A percentile compares a stretch with the other conserved stretches of the same genome.
Evolutionary conservation across 352 stramenopile species (phyloP).

Genomic region (Pythium rishiriense): DNA sequence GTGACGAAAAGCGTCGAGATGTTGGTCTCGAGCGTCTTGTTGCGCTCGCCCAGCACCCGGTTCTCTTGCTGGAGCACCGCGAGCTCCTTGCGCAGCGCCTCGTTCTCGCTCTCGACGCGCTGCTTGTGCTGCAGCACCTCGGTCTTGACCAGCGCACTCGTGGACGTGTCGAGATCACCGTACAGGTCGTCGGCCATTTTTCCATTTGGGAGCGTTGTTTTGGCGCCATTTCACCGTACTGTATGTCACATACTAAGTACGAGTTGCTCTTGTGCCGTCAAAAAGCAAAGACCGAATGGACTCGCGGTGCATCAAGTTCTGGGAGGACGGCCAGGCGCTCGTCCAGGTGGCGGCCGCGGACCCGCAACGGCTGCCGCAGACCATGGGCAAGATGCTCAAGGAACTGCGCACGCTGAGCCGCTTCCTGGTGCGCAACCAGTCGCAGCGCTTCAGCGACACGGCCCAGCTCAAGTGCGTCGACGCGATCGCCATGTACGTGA

Average conservation of each 20-base stretch:
- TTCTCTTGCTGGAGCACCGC: slow-evolving; percentile 70
- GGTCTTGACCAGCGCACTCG: slow-evolving; percentile 62
- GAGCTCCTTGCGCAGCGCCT: slow-evolving; percentile 50
- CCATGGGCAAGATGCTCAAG: slow-evolving; percentile 60
- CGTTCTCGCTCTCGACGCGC: slow-evolving; percentile 54
- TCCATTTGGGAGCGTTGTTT: background rate
- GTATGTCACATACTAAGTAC: slow-evolving; percentile 1
- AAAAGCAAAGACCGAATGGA: slow-evolving; percentile 39
- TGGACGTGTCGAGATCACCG: slow-evolving; percentile 81
- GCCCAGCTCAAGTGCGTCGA: slow-evolving; percentile 82
- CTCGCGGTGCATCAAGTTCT: slow-evolving; percentile 72
- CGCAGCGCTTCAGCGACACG: slow-evolving; percentile 71
- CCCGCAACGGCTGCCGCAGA: slow-evolving; percentile 30
- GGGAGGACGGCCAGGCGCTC: slow-evolving; percentile 68
- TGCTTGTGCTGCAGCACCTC: slow-evolving; percentile 57
- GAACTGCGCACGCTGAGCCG: slow-evolving; percentile 73
- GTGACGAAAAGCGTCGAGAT: slow-evolving; percentile 76
- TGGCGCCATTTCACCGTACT: slow-evolving; percentile 10
- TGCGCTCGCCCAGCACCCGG: slow-evolving; percentile 50
- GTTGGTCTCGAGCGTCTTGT: slow-evolving; percentile 66
- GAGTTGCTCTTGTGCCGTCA: background rate
- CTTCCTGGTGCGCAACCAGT: slow-evolving; percentile 81
- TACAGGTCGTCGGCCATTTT: slow-evolving; percentile 65
- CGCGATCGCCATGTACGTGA: slow-evolving; percentile 65
- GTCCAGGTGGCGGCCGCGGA: slow-evolving; percentile 32